Conservation (phyloP, 1,284 basidiomycete genomes). For the Malassezia psittaci region DNA sequence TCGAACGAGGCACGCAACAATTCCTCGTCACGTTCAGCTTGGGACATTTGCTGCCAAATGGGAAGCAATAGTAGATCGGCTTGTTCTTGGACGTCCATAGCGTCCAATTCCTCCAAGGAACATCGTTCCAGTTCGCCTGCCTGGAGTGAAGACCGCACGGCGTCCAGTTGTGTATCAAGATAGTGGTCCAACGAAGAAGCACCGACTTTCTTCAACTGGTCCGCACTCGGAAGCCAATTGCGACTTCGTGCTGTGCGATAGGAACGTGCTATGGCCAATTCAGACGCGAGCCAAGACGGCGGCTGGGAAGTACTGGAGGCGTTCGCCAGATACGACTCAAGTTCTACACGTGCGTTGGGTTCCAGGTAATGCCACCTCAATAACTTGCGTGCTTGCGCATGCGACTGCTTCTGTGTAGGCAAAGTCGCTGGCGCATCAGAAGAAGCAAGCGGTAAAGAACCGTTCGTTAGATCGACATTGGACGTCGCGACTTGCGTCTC, state of each 20-base stretch:
- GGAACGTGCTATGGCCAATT: constrained; percentile 5
- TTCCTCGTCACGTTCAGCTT: constrained; percentile 17
- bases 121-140: not conserved
- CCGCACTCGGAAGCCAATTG: constrained; percentile 7
- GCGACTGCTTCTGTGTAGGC: not conserved
- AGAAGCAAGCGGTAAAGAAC: not conserved
- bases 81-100: constrained; percentile 24
- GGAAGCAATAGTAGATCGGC: constrained; percentile 22
- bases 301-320: not conserved
- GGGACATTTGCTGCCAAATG: constrained; percentile 21
- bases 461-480: not conserved
- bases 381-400: constrained; percentile 13
- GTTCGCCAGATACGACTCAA: constrained; percentile 1
- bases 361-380: constrained; percentile 15
- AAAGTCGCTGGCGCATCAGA: not conserved
- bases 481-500: not conserved
- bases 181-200: constrained; percentile 11
- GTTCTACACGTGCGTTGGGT: constrained; percentile 3
- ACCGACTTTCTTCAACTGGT: constrained; percentile 1
- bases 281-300: constrained; percentile 8
- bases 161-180: constrained; percentile 14
- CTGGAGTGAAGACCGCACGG: constrained; percentile 8
- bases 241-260: constrained; percentile 17
- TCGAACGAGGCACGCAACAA: constrained; percentile 24
- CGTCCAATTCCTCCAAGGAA: constrained; percentile 15